Percentiles rank a stretch among this genome's conserved stretches.
Conservation (phyloP, 495 filamentous ascomycete species). For the Daldinia concentrica region DNA sequence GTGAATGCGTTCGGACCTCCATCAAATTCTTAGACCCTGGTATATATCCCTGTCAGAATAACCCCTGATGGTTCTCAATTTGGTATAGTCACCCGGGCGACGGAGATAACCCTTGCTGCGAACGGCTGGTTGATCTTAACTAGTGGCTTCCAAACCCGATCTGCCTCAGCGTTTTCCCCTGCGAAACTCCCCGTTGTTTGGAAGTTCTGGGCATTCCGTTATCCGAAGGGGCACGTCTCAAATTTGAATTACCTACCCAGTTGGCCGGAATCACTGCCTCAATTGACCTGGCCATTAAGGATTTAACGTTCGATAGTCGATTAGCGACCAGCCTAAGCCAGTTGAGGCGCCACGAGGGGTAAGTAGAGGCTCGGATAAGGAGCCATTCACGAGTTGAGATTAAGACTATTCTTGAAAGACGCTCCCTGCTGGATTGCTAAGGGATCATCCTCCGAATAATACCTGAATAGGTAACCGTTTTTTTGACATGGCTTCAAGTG, state of each 20-base stretch:
- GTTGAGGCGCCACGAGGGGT: background rate
- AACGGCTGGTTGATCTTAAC: constrained; percentile 32
- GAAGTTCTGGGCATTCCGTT: constrained; percentile 25
- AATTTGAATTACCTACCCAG: background rate
- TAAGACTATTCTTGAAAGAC: background rate
- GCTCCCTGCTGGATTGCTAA: constrained; percentile 20
- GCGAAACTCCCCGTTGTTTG: constrained; percentile 40
- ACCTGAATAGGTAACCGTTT: constrained; percentile 11
- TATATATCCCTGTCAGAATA: background rate
- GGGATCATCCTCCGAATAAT: constrained; percentile 21
- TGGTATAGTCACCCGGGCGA: constrained; percentile 31
- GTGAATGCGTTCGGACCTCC: constrained; percentile 30
- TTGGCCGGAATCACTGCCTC: constrained; percentile 18
- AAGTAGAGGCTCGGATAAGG: constrained; percentile 13
- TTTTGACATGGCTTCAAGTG: background rate
- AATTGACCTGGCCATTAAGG: constrained; percentile 6
- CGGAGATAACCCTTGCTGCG: constrained; percentile 29
- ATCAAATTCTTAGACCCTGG: constrained; percentile 10
- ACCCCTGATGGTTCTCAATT: constrained; percentile 26
- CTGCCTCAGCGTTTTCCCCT: constrained; percentile 35
- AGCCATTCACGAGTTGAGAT: constrained; percentile 22
- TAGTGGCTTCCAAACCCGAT: constrained; percentile 31
- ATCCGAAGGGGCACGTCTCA: constrained; percentile 32
- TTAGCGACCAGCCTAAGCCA: background rate
- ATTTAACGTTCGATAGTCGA: constrained; percentile 4